Evolutionary conservation across 805 yeast genomes (phyloP).

Genomic region (Ogataea trehaloabstinens): DNA sequence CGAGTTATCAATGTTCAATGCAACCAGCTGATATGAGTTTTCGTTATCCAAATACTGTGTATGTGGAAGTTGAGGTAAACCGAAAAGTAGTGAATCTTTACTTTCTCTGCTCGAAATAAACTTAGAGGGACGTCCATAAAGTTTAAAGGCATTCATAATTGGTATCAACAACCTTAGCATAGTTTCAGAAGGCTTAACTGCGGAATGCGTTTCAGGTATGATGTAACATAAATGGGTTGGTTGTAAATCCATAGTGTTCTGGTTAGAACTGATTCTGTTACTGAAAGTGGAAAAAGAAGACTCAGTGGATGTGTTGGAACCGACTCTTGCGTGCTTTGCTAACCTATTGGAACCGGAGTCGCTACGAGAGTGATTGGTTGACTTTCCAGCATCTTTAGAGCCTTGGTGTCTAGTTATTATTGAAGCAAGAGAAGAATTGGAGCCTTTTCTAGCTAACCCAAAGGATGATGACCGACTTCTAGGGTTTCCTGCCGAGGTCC

Average conservation of each 20-base stretch:
- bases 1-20: constrained; percentile 32
- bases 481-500: constrained; percentile 5
- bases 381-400: constrained; percentile 7
- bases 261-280: constrained; percentile 5
- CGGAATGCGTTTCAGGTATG: constrained; percentile 71
- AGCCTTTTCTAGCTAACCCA: constrained; percentile 26
- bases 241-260: constrained; percentile 22
- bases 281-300: constrained; percentile 24
- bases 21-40: constrained; percentile 30
- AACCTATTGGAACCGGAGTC: constrained; percentile 12
- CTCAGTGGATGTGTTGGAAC: constrained; percentile 24
- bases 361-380: constrained; percentile 21
- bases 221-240: constrained; percentile 31
- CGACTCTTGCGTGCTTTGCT: constrained; percentile 20
- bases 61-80: constrained; percentile 71
- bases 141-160: constrained; percentile 62
- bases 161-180: constrained; percentile 70
- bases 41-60: constrained; percentile 50
- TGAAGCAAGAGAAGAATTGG: constrained; percentile 27
- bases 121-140: constrained; percentile 72
- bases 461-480: constrained; percentile 18
- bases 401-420: constrained; percentile 12
- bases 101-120: constrained; percentile 58
- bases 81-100: constrained; percentile 58
- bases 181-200: constrained; percentile 69